A percentile compares a stretch with the other conserved stretches of the same genome.
Conservation (phyloP, 805 yeast genomes). For the Citeromyces matritensis region DNA sequence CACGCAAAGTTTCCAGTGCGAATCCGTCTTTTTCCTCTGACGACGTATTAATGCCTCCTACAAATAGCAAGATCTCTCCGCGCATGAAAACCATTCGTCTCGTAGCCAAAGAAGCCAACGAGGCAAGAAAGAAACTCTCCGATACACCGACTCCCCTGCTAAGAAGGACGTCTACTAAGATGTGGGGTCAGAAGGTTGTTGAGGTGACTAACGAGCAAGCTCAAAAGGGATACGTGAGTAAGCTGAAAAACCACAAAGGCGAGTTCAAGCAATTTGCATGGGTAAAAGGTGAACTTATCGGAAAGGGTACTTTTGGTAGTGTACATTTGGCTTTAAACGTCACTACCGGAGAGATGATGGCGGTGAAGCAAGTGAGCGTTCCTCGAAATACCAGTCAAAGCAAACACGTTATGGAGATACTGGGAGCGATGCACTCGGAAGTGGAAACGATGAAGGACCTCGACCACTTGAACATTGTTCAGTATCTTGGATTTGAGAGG, state of each 20-base stretch:
- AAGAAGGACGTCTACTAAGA: slow-evolving; percentile 73
- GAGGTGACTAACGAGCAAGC: slow-evolving; percentile 72
- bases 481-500: slow-evolving; percentile 87
- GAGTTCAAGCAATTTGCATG: slow-evolving; percentile 81
- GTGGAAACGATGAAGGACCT: slow-evolving; percentile 88
- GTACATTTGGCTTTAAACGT: slow-evolving; percentile 86
- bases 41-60: slow-evolving; percentile 5
- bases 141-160: slow-evolving; percentile 20
- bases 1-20: slow-evolving; percentile 27
- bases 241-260: slow-evolving; percentile 49
- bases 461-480: slow-evolving; percentile 90
- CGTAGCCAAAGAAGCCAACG: slow-evolving; percentile 84
- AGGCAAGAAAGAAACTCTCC: slow-evolving; percentile 30
- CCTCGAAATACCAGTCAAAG: slow-evolving; percentile 26
- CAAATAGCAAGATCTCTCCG: slow-evolving; percentile 13
- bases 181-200: slow-evolving; percentile 94
- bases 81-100: slow-evolving; percentile 86
- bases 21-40: slow-evolving; percentile 11
- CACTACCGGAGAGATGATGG: slow-evolving; percentile 97
- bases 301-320: slow-evolving; percentile 92
- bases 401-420: slow-evolving; percentile 38
- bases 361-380: slow-evolving; percentile 86
- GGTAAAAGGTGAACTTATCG: slow-evolving; percentile 95
- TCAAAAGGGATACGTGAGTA: slow-evolving; percentile 49
- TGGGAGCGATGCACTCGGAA: slow-evolving; percentile 78